Evolutionary conservation across 75 land plant species (phyloP).

Genomic region (Pinus taeda): DNA sequence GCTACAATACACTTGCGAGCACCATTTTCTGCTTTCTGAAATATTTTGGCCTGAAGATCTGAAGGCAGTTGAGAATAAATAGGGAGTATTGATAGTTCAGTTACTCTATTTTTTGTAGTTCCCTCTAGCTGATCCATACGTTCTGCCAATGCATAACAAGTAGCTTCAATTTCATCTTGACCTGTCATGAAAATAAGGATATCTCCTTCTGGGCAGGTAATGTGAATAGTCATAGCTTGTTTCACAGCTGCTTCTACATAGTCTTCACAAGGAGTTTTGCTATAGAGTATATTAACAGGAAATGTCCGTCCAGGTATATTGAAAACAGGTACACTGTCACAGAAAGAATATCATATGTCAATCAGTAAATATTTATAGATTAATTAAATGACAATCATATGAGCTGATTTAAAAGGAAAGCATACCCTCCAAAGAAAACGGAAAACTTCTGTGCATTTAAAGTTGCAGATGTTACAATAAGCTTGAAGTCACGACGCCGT

Average conservation of each 20-base stretch:
- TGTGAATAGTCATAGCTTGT: constrained; percentile 96
- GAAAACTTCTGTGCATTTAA: constrained; percentile 98
- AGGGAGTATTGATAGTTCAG: constrained; percentile 77
- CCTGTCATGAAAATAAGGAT: constrained; percentile 99
- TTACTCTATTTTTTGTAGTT: constrained; percentile 49
- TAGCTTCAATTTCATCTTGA: constrained; percentile 97
- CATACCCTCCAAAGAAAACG: constrained; percentile 90
- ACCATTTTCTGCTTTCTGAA: constrained; percentile 95
- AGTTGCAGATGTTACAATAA: constrained; percentile 98
- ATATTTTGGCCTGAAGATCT: constrained; percentile 96
- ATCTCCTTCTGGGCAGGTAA: constrained; percentile 89
- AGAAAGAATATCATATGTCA: neutral
- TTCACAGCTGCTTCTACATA: constrained; percentile 98
- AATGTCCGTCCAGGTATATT: constrained; percentile 96
- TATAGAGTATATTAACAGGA: constrained; percentile 83
- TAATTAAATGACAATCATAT: neutral
- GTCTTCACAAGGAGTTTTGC: constrained; percentile 98
- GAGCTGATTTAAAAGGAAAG: neutral
- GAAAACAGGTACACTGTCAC: constrained; percentile 89
- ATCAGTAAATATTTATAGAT: neutral
- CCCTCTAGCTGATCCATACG: constrained; percentile 85
- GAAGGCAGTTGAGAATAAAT: constrained; percentile 98
- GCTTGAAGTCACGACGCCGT: constrained; percentile 95
- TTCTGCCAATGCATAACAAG: constrained; percentile 84
- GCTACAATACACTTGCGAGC: constrained; percentile 96